These are phyloP conservation scores for Polygonum aviculare DNA, from an alignment of 148 eudicot species.

Conservation along the genomic window DNA sequence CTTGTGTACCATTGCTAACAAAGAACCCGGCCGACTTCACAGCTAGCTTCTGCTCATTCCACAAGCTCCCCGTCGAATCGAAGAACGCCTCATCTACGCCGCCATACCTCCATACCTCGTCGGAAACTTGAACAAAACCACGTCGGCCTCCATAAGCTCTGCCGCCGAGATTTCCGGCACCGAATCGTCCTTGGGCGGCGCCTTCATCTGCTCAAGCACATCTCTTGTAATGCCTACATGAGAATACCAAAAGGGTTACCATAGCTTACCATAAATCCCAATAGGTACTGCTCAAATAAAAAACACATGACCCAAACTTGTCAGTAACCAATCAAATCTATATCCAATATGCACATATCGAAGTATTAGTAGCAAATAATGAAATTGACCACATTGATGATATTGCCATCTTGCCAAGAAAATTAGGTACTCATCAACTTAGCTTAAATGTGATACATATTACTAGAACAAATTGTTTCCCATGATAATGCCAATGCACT, in stretches of 20 bases:
- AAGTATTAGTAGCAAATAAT: not conserved
- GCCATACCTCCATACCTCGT: too few species aligned
- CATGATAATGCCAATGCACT: not conserved
- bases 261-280: constrained; percentile 84
- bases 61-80: too few species aligned
- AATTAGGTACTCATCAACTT: not conserved
- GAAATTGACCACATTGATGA: not conserved
- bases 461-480: not conserved
- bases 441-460: not conserved
- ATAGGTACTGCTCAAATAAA: constrained; percentile 40
- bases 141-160: too few species aligned
- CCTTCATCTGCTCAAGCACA: too few species aligned
- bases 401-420: not conserved
- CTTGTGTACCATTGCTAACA: too few species aligned
- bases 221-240: not conserved
- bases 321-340: not conserved
- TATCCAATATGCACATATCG: not conserved
- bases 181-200: too few species aligned
- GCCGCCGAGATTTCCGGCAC: too few species aligned
- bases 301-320: constrained; percentile 6
- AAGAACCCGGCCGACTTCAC: too few species aligned
- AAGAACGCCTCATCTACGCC: too few species aligned
- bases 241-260: not conserved
- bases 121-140: too few species aligned
- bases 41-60: too few species aligned